phyloP scores from a whole-genome alignment of 805 yeast species.

The Yamadazyma olivae region DNA sequence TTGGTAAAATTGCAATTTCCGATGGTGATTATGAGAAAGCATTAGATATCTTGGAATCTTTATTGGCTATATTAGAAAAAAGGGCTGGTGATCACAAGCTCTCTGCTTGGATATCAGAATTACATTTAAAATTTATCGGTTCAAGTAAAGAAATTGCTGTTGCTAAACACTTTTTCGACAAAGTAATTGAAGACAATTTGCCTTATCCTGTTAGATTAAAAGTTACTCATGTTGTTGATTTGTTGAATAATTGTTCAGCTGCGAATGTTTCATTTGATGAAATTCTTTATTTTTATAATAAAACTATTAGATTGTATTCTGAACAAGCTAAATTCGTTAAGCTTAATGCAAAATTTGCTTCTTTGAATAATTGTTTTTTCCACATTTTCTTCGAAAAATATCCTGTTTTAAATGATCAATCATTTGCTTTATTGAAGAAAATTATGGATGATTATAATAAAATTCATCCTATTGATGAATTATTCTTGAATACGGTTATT shows the following conservation, averaged over 20 bases:
- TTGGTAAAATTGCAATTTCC: conserved; percentile 69
- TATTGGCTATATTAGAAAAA: conserved; percentile 50
- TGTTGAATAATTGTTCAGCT: conserved; percentile 58
- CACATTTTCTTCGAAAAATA: conserved; percentile 62
- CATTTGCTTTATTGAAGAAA: conserved; percentile 54
- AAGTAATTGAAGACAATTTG: conserved; percentile 65
- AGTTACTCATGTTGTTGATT: conserved; percentile 67
- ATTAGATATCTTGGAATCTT: conserved; percentile 56
- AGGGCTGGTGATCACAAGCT: conserved; percentile 6
- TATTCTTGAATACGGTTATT: conserved; percentile 75
- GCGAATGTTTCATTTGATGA: conserved; percentile 55
- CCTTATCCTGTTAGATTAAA: conserved; percentile 72
- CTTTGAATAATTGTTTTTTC: conserved; percentile 67
- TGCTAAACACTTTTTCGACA: conserved; percentile 71
- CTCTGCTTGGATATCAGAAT: conserved; percentile 53
- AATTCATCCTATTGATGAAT: conserved; percentile 65
- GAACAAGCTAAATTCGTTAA: conserved; percentile 27
- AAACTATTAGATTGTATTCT: conserved; percentile 53
- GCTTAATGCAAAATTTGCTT: conserved; percentile 63
- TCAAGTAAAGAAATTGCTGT: conserved; percentile 68
- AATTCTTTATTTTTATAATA: conserved; percentile 60
- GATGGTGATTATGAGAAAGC: conserved; percentile 68
- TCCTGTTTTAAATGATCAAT: conserved; percentile 50
- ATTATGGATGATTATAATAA: conserved; percentile 55
- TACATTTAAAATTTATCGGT: conserved; percentile 77